Conservation (phyloP, 371 early-diverging fungal genomes). For the Rhizopus microsporus region DNA sequence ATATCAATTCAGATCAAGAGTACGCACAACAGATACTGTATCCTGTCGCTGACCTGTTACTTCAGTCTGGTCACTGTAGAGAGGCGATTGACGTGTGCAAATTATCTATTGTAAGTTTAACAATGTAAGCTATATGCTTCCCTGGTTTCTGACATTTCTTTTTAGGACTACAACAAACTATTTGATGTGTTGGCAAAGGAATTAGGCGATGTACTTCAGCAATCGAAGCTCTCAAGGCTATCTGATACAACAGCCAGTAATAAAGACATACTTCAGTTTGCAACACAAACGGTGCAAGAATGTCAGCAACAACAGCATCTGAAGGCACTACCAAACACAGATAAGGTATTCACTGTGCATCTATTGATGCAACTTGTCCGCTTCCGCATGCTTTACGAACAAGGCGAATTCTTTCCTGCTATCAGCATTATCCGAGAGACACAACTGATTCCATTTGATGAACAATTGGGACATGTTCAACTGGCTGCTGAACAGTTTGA, state of each 20-base stretch:
- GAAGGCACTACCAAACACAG: conserved; percentile 33
- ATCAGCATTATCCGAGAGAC: conserved; percentile 6
- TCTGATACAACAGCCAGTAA: conserved; percentile 9
- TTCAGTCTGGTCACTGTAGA: conserved; percentile 64
- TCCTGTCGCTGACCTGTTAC: conserved; percentile 72
- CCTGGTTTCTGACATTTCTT: background rate
- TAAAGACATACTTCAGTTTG: conserved; percentile 40
- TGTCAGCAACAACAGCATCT: conserved; percentile 56
- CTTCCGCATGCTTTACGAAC: conserved; percentile 56
- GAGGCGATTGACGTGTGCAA: conserved; percentile 82
- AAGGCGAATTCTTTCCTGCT: conserved; percentile 49
- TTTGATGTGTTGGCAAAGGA: conserved; percentile 74
- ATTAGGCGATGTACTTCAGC: conserved; percentile 67
- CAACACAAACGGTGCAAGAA: conserved; percentile 48
- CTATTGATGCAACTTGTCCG: conserved; percentile 58
- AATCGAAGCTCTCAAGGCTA: conserved; percentile 11
- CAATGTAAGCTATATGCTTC: background rate
- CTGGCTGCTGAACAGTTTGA: conserved; percentile 67
- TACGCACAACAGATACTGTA: conserved; percentile 62
- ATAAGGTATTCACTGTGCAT: conserved; percentile 50
- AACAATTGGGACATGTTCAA: conserved; percentile 56
- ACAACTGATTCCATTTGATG: conserved; percentile 64
- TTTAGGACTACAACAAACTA: conserved; percentile 73
- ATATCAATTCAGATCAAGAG: conserved; percentile 55
- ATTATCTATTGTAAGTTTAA: conserved; percentile 33